Percentiles rank a stretch among this genome's conserved stretches.
phyloP scores from a whole-genome alignment of 2,329 filamentous ascomycete genomes.

The Ilyonectria sp. region DNA sequence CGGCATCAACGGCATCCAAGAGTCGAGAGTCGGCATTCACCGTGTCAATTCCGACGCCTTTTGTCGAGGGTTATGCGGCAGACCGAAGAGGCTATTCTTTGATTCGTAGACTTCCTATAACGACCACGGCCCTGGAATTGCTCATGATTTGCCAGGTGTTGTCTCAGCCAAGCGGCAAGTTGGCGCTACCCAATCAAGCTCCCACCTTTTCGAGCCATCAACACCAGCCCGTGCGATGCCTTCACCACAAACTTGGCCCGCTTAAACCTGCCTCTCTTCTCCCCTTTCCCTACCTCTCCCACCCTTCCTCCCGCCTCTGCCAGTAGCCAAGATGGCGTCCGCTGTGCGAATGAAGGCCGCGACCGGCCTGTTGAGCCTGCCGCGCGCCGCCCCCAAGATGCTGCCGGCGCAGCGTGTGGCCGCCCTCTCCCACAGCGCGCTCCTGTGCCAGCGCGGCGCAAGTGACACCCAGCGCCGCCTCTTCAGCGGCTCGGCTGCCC shows the following conservation, averaged over 20 bases:
- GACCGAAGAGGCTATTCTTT: not conserved
- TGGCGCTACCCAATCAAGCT: constrained; percentile 8
- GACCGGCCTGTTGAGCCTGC: constrained; percentile 39
- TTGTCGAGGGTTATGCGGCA: not conserved
- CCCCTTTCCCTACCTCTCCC: constrained; percentile 15
- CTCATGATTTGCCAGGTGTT: not conserved
- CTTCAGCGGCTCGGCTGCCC: constrained; percentile 38
- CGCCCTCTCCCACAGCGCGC: constrained; percentile 39
- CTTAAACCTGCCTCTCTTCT: constrained; percentile 40
- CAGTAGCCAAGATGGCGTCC: constrained; percentile 41
- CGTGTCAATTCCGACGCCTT: constrained; percentile 34
- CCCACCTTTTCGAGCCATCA: not conserved
- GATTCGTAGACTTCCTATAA: not conserved
- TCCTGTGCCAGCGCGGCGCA: constrained; percentile 41
- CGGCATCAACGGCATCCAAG: constrained; percentile 3
- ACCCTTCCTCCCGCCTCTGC: not conserved
- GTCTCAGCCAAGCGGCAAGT: not conserved
- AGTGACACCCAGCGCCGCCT: constrained; percentile 43
- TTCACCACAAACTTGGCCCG: constrained; percentile 37
- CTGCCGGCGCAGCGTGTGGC: constrained; percentile 32
- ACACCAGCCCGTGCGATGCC: constrained; percentile 41
- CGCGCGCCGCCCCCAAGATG: constrained; percentile 33
- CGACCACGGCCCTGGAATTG: not conserved
- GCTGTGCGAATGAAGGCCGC: constrained; percentile 42
- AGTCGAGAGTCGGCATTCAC: constrained; percentile 32